phyloP scores from a whole-genome alignment of 805 yeast species.

The Debaryomyces castellii region DNA sequence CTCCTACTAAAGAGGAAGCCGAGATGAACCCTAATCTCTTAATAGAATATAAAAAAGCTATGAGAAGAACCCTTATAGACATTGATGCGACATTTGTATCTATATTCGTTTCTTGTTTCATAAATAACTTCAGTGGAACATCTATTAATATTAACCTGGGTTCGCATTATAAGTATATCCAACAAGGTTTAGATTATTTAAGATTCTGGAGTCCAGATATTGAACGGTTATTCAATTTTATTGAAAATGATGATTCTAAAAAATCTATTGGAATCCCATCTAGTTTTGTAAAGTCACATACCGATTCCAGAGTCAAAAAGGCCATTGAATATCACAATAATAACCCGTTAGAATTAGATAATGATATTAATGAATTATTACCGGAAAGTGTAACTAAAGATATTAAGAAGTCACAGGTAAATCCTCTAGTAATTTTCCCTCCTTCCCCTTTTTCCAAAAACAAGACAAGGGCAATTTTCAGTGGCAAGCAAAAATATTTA shows the following conservation, averaged over 20 bases:
- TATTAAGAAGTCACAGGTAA: slow-evolving; percentile 10
- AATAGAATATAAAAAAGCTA: slow-evolving; percentile 14
- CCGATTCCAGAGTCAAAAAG: slow-evolving; percentile 14
- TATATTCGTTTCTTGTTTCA: slow-evolving; percentile 28
- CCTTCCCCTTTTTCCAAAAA: slow-evolving; percentile 24
- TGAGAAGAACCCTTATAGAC: slow-evolving; percentile 20
- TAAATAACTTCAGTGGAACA: slow-evolving; percentile 26
- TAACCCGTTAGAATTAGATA: not conserved
- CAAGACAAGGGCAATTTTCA: slow-evolving; percentile 23
- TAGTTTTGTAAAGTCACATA: slow-evolving; percentile 9
- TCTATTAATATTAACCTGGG: slow-evolving; percentile 19
- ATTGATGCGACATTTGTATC: slow-evolving; percentile 33
- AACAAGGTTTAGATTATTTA: slow-evolving; percentile 30
- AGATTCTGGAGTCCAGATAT: slow-evolving; percentile 36
- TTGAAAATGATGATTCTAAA: slow-evolving; percentile 3
- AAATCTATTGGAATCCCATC: slow-evolving; percentile 9
- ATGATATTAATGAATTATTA: slow-evolving; percentile 7
- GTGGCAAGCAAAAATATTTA: slow-evolving; percentile 24
- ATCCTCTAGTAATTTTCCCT: slow-evolving; percentile 32
- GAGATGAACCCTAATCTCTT: slow-evolving; percentile 16
- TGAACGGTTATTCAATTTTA: slow-evolving; percentile 14
- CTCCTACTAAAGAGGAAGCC: slow-evolving; percentile 29
- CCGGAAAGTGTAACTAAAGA: slow-evolving; percentile 12
- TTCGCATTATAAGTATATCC: slow-evolving; percentile 29
- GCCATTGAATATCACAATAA: slow-evolving; percentile 7